Evolutionary conservation across 2,329 filamentous ascomycete species (phyloP).

Genomic region (Aspergillus hortae): DNA sequence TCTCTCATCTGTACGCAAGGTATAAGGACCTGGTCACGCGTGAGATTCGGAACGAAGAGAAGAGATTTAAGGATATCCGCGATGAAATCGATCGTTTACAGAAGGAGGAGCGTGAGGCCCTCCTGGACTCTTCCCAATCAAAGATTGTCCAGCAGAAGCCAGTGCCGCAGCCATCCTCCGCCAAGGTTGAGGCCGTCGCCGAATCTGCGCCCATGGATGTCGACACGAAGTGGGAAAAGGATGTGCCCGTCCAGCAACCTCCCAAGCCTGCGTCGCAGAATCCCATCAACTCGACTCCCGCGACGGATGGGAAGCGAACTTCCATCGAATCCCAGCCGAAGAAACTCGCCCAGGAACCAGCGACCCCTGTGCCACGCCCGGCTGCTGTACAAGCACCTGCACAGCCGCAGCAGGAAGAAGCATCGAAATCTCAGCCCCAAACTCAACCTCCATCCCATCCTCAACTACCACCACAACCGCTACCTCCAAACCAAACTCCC

Average conservation of each 20-base stretch:
- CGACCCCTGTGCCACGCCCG: slow-evolving; percentile 4
- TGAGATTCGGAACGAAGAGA: slow-evolving; percentile 72
- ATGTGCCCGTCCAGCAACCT: slow-evolving; percentile 11
- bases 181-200: slow-evolving; percentile 14
- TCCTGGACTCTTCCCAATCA: slow-evolving; percentile 5
- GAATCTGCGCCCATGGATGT: slow-evolving; percentile 26
- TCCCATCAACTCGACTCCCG: slow-evolving; percentile 5
- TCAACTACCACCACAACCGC: slow-evolving; percentile 6
- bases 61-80: slow-evolving; percentile 59
- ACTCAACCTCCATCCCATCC: neutral
- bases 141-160: slow-evolving; percentile 3
- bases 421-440: neutral
- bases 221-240: slow-evolving; percentile 22
- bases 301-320: slow-evolving; percentile 4
- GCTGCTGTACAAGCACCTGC: slow-evolving; percentile 6
- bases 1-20: slow-evolving; percentile 69
- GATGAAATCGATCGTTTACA: slow-evolving; percentile 68
- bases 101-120: slow-evolving; percentile 53
- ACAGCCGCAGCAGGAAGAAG: slow-evolving; percentile 2
- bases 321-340: slow-evolving; percentile 9
- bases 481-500: slow-evolving; percentile 6
- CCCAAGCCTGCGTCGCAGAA: slow-evolving; percentile 3
- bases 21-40: slow-evolving; percentile 69
- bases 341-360: slow-evolving; percentile 8
- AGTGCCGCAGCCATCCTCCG: slow-evolving; percentile 4